Base-by-base conservation (phyloP, 2,329 filamentous ascomycete genomes). In the Leptographium radiaticola region DNA sequence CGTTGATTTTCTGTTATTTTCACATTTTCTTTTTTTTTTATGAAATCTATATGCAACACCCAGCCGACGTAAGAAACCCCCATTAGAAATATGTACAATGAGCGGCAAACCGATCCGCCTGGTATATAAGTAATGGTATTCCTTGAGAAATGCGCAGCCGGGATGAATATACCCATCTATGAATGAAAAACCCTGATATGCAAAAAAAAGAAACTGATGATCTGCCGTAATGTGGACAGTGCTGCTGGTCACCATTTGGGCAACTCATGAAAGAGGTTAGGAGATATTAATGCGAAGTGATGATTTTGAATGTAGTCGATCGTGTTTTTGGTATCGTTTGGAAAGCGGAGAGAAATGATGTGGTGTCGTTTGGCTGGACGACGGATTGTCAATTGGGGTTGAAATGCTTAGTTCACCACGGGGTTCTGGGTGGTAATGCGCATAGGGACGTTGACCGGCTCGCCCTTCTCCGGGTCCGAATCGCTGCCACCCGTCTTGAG, bases 391-490 rank as follows among this genome's bases (percentile, higher is more conserved):
- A 4, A 25, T 34, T 34, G 46, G 1, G 11, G 11, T 36, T 16
- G n/a, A 20, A n/a, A 2, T 15, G 45, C 31, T 34, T 47, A 47
- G 31, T 47, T n/a, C 6, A 15, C 15, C 11, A 51, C 49, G 18
- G 20, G 18, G 36, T 50, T 42, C 36, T 39, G 36, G 12, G 20
- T 33, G 11, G 48, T 33, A 5, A 36, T 30, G 34, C 47, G 43
- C 43, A 30, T 20, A 13, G 34, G 34, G 4, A 10, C 34, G 47
- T 38, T 33, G 30, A 16, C 38, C 2, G 43, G 38, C 59, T 66
- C 63, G 44, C 62, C 64, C 64, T 69, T 71, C 56, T 74, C 71
- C 2, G 67, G 59, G 20, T 73, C 70, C 54, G 65, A 59, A 46
- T 52, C 53, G 31, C 44, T 49, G 39, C 49, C 49, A 43, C 58